Conservation (phyloP, 2,329 filamentous ascomycete genomes). For the Pseudocercospora ulei region DNA sequence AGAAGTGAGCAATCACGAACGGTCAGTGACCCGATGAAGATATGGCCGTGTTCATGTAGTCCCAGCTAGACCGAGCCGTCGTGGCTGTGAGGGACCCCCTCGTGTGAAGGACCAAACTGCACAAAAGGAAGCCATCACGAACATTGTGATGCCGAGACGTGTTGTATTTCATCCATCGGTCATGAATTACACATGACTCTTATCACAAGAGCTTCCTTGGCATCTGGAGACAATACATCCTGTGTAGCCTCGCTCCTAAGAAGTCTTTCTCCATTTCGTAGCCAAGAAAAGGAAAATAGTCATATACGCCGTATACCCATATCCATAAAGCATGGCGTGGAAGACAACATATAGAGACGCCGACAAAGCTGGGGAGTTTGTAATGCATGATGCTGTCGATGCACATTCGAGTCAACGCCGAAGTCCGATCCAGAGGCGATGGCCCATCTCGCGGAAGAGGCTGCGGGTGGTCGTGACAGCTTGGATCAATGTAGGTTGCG, state of each 20-base stretch:
- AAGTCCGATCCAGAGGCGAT: slow-evolving; percentile 11
- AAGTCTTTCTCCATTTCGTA: slow-evolving; percentile 2
- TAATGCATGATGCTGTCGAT: slow-evolving; percentile 10
- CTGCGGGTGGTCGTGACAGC: slow-evolving; percentile 10
- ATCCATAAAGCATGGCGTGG: slow-evolving; percentile 5
- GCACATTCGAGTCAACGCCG: slow-evolving; percentile 4
- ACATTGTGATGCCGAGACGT: too few relatives aligned
- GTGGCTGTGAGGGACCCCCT: too few relatives aligned
- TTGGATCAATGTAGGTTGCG: slow-evolving; percentile 12
- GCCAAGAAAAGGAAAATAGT: slow-evolving; percentile 11
- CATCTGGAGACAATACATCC: slow-evolving; percentile 10
- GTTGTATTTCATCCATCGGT: slow-evolving; percentile 9
- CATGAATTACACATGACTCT: slow-evolving; percentile 10
- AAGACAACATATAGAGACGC: slow-evolving; percentile 3
- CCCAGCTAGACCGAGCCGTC: too few relatives aligned
- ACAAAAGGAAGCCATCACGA: too few relatives aligned
- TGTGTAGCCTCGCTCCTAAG: slow-evolving; percentile 1
- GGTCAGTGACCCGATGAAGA: too few relatives aligned
- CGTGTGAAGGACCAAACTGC: too few relatives aligned
- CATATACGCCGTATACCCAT: slow-evolving; percentile 10
- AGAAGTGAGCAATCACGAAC: too few relatives aligned
- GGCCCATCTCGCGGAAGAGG: slow-evolving; percentile 14
- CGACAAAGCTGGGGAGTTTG: slow-evolving; percentile 6
- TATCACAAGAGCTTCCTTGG: background rate
- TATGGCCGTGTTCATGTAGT: too few relatives aligned